phyloP scores from a whole-genome alignment of 192 early-diverging fungal genomes.

The Radiomyces spectabilis region DNA sequence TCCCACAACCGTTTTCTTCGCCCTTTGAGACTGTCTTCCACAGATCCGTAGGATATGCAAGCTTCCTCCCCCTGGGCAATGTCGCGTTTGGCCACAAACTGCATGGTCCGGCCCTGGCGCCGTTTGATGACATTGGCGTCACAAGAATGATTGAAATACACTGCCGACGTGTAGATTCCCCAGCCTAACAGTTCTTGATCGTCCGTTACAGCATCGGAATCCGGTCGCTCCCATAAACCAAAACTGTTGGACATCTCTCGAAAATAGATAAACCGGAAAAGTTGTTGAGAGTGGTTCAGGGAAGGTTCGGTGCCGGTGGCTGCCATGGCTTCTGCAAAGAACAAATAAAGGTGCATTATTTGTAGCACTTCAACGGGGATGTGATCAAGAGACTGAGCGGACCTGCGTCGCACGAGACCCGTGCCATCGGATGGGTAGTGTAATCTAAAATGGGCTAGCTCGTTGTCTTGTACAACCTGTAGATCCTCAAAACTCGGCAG shows the following conservation, averaged over 20 bases:
- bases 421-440: neutral
- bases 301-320: neutral
- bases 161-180: conserved; percentile 53
- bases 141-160: conserved; percentile 66
- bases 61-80: conserved; percentile 49
- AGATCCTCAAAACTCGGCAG: conserved; percentile 1
- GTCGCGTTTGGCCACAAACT: conserved; percentile 32
- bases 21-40: conserved; percentile 28
- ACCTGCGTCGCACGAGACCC: neutral
- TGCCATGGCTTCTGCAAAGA: conserved; percentile 1
- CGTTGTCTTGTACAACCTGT: conserved; percentile 16
- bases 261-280: conserved; percentile 48
- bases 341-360: conserved; percentile 4
- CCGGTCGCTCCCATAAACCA: conserved; percentile 52
- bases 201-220: neutral
- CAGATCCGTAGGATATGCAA: conserved; percentile 56
- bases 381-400: neutral
- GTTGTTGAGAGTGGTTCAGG: conserved; percentile 14
- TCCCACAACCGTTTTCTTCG: conserved; percentile 37
- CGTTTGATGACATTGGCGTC: conserved; percentile 46
- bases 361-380: conserved; percentile 1
- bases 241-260: conserved; percentile 65
- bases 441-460: conserved; percentile 6
- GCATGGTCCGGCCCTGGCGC: conserved; percentile 35
- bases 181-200: conserved; percentile 49